A percentile compares a stretch with the other conserved stretches of the same genome.
These are phyloP conservation scores for Fusarium acutatum DNA, from an alignment of 2,329 filamentous ascomycete species.

Conservation along the genomic window DNA sequence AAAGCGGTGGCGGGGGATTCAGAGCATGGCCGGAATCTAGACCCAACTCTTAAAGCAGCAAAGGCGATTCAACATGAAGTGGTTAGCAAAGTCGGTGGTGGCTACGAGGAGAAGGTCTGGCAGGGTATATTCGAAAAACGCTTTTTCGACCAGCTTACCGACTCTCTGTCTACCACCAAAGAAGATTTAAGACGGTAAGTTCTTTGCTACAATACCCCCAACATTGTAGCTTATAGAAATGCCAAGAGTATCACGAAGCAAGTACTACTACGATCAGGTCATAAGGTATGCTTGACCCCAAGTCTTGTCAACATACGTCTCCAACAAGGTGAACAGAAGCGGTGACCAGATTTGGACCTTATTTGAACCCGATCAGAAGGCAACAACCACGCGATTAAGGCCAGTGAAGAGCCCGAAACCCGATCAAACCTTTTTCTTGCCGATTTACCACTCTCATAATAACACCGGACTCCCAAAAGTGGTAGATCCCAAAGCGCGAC, in stretches of 20 bases:
- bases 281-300: background rate
- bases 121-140: background rate
- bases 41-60: background rate
- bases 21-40: rapidly evolving
- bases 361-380: background rate
- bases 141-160: conserved; percentile 9
- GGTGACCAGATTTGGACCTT: background rate
- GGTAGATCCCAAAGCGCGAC: background rate
- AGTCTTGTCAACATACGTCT: background rate
- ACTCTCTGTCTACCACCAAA: background rate
- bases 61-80: background rate
- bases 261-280: conserved; percentile 29
- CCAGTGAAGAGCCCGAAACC: conserved; percentile 4
- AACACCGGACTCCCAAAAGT: background rate
- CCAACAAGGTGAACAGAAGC: background rate
- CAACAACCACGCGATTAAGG: background rate
- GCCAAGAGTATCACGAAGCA: conserved; percentile 8
- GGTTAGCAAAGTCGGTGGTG: background rate
- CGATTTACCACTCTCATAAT: background rate
- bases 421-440: conserved; percentile 25
- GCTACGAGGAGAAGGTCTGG: conserved; percentile 8
- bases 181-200: background rate
- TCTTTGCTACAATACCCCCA: rapidly evolving
- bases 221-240: background rate
- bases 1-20: rapidly evolving